Evolutionary conservation across 1,139 yeast genomes (phyloP).

Genomic region (Ogataea hybrid): DNA sequence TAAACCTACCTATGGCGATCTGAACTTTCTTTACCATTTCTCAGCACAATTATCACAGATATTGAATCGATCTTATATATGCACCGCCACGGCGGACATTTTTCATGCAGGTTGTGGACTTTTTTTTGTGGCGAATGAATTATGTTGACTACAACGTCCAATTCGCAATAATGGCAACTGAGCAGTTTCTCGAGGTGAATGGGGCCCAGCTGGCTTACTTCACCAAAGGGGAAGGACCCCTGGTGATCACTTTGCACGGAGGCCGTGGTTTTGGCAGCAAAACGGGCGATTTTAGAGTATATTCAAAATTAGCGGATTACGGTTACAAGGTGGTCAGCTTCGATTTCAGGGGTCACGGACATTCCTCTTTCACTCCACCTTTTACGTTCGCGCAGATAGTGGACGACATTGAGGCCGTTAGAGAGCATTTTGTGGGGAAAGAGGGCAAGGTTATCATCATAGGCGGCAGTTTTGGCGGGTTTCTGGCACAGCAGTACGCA

Average conservation of each 20-base stretch:
- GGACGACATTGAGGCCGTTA: constrained; percentile 21
- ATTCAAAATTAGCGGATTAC: constrained; percentile 15
- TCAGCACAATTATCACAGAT: not conserved
- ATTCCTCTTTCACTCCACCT: constrained; percentile 21
- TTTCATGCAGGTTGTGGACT: constrained; percentile 1
- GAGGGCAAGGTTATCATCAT: constrained; percentile 17
- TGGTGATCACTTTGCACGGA: constrained; percentile 24
- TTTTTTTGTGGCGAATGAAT: constrained; percentile 1
- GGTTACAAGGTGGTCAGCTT: constrained; percentile 25
- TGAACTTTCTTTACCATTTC: constrained; percentile 38
- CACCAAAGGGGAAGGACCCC: constrained; percentile 12
- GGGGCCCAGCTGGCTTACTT: constrained; percentile 19
- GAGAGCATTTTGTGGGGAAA: constrained; percentile 13
- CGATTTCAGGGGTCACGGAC: constrained; percentile 25
- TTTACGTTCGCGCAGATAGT: constrained; percentile 23
- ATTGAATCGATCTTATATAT: not conserved
- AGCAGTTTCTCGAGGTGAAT: constrained; percentile 12
- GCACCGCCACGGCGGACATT: constrained; percentile 8
- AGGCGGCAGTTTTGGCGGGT: constrained; percentile 27
- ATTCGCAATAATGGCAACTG: not conserved
- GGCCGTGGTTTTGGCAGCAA: constrained; percentile 26
- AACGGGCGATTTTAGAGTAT: constrained; percentile 20
- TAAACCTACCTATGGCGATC: constrained; percentile 15
- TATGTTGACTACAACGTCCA: too few relatives aligned
- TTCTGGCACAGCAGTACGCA: constrained; percentile 25